Conservation (phyloP, 2,329 filamentous ascomycete genomes). For the Pseudogymnoascus sp. region DNA sequence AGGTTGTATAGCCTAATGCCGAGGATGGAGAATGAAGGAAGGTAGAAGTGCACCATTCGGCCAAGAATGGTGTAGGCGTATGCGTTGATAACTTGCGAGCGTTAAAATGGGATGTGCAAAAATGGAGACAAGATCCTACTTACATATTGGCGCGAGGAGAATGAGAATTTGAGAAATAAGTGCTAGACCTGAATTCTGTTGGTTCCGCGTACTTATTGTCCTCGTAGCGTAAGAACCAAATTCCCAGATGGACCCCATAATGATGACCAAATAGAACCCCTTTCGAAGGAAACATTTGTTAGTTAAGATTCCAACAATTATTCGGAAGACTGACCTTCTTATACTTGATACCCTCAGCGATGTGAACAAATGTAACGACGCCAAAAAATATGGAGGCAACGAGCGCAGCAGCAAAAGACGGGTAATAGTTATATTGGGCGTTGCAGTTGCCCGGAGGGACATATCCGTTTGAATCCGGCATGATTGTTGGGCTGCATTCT, state of each 20-base stretch:
- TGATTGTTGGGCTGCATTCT: conserved; percentile 32
- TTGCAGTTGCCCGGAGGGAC: conserved; percentile 31
- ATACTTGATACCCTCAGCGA: conserved; percentile 31
- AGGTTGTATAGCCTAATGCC: conserved; percentile 32
- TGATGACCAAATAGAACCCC: conserved; percentile 36
- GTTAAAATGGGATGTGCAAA: not conserved
- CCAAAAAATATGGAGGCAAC: conserved; percentile 32
- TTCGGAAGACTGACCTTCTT: conserved; percentile 23
- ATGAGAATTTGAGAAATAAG: conserved; percentile 33
- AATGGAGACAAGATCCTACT: not conserved
- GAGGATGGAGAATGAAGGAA: conserved; percentile 30
- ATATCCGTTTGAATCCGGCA: conserved; percentile 32
- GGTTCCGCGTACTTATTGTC: conserved; percentile 32
- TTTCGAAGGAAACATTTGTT: conserved; percentile 7
- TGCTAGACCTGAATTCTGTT: conserved; percentile 26
- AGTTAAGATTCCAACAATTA: not conserved
- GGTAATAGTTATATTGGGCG: conserved; percentile 31
- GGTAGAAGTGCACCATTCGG: conserved; percentile 23
- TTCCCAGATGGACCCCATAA: conserved; percentile 38
- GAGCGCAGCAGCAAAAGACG: conserved; percentile 31
- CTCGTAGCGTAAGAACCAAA: conserved; percentile 34
- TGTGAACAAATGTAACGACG: conserved; percentile 25
- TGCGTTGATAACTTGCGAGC: conserved; percentile 22
- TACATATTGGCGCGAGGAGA: conserved; percentile 23
- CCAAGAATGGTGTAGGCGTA: conserved; percentile 25